Base-by-base conservation (phyloP, 1,284 basidiomycete species). In the Ustilago xerochloae region DNA sequence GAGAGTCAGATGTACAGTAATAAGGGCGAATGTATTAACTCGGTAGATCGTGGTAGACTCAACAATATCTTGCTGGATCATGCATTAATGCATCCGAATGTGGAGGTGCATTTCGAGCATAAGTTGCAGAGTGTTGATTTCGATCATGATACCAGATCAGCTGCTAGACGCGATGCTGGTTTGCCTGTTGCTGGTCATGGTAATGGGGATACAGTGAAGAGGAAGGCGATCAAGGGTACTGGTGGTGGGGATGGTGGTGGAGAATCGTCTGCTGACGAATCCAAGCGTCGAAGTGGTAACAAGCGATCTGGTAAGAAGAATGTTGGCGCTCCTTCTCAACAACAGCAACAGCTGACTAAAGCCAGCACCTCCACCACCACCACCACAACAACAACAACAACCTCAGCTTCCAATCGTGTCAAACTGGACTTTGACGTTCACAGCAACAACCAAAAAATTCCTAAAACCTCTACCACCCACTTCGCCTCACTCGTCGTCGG, bases 11-110 rank as follows among this genome's bases (percentile, higher is more conserved):
- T 87, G 47, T 97, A 97, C 86, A 93, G 96, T 85, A 91, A 88
- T 77, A 88, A 92, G 82, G 92, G 92, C 79, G 92, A 93, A 91
- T 92, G 89, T 84, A 96, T 97, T 85, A 94, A 96, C 86, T 96
- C 94, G 46, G 93, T 97, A 79, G 92, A 94, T 85, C 90, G 95
- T 66, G 89, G 90, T 13, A 88, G 94, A 72, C 89, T 98, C 46
- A 97, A 97, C 83, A 90, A 92, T 84, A 89, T 90, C 47, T 87
- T 98, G n/a, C 87, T 97, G 61, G 87, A 90, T 47, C 89, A 91
- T 82, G 90, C 89, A 46, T 86, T 89, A 51, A 86, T 87, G 58
- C 87, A 90, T 52, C 88, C 89, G 30, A 89, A 88, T 75, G 88
- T 97, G 77, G 87, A 87, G 51, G 85, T 91, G 18, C 90, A 89